These are phyloP conservation scores for Delonix regia DNA, from an alignment of 306 rosid species.

Conservation along the genomic window DNA sequence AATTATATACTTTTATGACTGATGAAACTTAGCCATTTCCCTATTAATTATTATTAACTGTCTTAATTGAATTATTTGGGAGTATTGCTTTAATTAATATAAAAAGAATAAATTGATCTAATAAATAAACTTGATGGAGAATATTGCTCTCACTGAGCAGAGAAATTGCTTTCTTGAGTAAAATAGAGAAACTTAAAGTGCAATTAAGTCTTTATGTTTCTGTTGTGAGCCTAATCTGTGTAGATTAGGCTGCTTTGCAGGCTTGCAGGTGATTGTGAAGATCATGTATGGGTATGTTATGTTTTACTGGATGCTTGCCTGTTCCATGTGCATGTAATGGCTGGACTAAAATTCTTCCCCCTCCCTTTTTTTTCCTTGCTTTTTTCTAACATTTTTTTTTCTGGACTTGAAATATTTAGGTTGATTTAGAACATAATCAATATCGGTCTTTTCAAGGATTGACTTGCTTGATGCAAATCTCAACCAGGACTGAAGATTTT, in stretches of 20 bases:
- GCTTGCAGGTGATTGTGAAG: not conserved
- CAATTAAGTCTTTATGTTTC: conserved; percentile 4
- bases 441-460: conserved; percentile 96
- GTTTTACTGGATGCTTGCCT: conserved; percentile 14
- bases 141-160: no score
- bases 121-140: no score
- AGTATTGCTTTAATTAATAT: no score
- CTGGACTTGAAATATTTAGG: conserved; percentile 51
- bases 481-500: conserved; percentile 92
- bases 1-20: no score
- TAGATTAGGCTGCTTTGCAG: not conserved
- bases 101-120: no score
- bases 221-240: conserved; percentile 28
- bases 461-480: conserved; percentile 97
- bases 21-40: no score
- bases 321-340: not conserved
- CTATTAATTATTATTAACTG: no score
- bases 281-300: not conserved
- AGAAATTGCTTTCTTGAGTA: no score
- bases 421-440: conserved; percentile 96
- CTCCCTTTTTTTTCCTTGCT: conserved; percentile 12
- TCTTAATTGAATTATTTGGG: no score
- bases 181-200: no score
- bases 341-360: not conserved
- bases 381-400: conserved; percentile 24